Evolutionary conservation across 2,329 filamentous ascomycete species (phyloP).

Genomic region (Camptophora hylomeconis): DNA sequence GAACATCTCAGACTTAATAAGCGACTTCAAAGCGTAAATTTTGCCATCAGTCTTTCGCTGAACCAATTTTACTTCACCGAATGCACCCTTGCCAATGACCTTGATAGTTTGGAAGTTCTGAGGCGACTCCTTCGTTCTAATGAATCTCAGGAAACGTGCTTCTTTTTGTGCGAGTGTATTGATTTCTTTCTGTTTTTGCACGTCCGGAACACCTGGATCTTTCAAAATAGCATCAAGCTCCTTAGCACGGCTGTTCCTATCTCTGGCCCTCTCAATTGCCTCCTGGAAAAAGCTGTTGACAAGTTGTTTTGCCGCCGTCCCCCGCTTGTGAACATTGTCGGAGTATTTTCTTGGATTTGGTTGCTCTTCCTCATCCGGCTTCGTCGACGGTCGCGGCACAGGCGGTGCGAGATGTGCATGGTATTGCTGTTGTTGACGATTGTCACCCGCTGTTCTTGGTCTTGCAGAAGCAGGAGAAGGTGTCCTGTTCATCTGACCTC

Average conservation of each 20-base stretch:
- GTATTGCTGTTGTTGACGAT: slow-evolving; percentile 41
- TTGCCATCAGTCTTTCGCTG: slow-evolving; percentile 93
- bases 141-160: slow-evolving; percentile 82
- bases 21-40: slow-evolving; percentile 94
- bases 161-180: slow-evolving; percentile 77
- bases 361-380: slow-evolving; percentile 58
- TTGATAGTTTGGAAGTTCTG: slow-evolving; percentile 94
- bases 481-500: slow-evolving; percentile 56
- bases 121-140: slow-evolving; percentile 83
- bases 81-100: slow-evolving; percentile 97
- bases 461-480: slow-evolving; percentile 54
- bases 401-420: slow-evolving; percentile 57
- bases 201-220: slow-evolving; percentile 60
- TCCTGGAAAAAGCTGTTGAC: slow-evolving; percentile 87
- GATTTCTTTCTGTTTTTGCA: slow-evolving; percentile 72
- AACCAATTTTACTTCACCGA: slow-evolving; percentile 94
- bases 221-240: slow-evolving; percentile 79
- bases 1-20: slow-evolving; percentile 99
- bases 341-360: slow-evolving; percentile 75
- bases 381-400: slow-evolving; percentile 46
- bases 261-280: slow-evolving; percentile 87
- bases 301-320: slow-evolving; percentile 51
- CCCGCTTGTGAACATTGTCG: slow-evolving; percentile 66
- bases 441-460: slow-evolving; percentile 68
- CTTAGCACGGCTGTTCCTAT: slow-evolving; percentile 89